These are phyloP conservation scores for Fusarium sp. DNA, from an alignment of 2,329 filamentous ascomycete genomes.

Conservation along the genomic window DNA sequence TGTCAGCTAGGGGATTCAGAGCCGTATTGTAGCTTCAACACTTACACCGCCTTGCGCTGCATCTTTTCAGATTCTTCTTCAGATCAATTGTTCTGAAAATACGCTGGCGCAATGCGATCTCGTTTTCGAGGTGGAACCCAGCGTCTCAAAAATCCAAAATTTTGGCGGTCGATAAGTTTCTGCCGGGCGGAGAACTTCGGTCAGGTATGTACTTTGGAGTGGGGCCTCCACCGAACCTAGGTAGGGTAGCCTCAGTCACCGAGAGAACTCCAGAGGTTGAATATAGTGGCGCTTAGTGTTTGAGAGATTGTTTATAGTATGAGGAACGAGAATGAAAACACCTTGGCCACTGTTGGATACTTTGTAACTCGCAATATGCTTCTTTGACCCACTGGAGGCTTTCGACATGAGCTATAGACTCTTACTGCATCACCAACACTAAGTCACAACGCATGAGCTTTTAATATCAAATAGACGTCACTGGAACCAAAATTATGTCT, in stretches of 20 bases:
- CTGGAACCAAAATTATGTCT: not conserved
- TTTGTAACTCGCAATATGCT: not conserved
- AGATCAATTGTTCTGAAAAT: slow-evolving; percentile 41
- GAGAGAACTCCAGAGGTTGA: not conserved
- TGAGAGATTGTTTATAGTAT: not conserved
- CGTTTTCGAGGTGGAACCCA: slow-evolving; percentile 36
- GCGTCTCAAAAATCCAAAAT: slow-evolving; percentile 49
- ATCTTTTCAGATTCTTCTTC: slow-evolving; percentile 51
- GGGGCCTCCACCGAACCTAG: slow-evolving; percentile 13
- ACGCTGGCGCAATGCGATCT: slow-evolving; percentile 42
- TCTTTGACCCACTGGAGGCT: too few relatives aligned
- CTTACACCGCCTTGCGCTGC: slow-evolving; percentile 67
- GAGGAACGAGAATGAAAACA: not conserved
- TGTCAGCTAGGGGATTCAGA: slow-evolving; percentile 1
- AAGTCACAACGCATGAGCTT: not conserved
- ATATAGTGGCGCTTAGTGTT: not conserved
- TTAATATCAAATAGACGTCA: not conserved
- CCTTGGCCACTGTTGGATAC: too few relatives aligned
- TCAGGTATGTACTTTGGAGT: slow-evolving; percentile 12
- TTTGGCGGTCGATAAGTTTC: slow-evolving; percentile 48
- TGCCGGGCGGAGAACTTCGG: slow-evolving; percentile 49
- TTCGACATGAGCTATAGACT: not conserved
- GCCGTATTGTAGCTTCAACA: not conserved
- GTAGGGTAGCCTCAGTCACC: slow-evolving; percentile 1
- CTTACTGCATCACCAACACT: not conserved